Base-by-base conservation (phyloP, 306 rosid species). In the Psophocarpus tetragonolobus region DNA sequence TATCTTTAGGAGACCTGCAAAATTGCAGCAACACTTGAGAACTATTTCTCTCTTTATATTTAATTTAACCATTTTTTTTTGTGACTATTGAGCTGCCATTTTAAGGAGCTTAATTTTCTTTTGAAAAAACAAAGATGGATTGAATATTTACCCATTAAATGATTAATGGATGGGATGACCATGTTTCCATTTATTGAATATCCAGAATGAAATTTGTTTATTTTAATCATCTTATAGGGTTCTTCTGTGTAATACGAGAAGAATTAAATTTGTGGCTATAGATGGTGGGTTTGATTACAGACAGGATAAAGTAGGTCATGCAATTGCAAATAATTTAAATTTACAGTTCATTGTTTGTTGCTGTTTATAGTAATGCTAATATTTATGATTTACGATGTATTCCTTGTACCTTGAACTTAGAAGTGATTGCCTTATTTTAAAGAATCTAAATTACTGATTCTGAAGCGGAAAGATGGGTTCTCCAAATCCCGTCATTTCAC, bases 391-490 rank as follows among this genome's bases (percentile, higher is more conserved):
- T 75, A 10, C 36, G 32, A 50, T 36, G 41, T 8, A 42, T 10
- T 58, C 23, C 2, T 35, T 64, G 23, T 67, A 51, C 33, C 21
- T 41, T 78, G 48, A 68, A 38, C 68, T n/a, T 38, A 18, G 69
- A 48, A 48, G 63, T 63, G 65, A 4, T 14, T 24, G 13, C 18
- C 80, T 64, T 41, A 14, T 77, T 45, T 41, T 77, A 17, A 47
- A 58, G 77, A 13, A 23, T 5, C 15, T 4, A 47, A 77, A 54
- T 38, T 30, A 44, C 3, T 54, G 48, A 23, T 65, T 64, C 54
- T 76, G 26, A 47, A 61, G 36, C 69, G 26, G 78, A 10, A 58
- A 83, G 3, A 33, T 45, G 66, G 20, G n/a, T 39, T 73, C 11
- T 39, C 56, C 21, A 30, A 66, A 35, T 60, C 29, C 39, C 39